Base-by-base conservation (phyloP, 1,284 basidiomycete genomes). In the Ganoderma resinaceum region DNA sequence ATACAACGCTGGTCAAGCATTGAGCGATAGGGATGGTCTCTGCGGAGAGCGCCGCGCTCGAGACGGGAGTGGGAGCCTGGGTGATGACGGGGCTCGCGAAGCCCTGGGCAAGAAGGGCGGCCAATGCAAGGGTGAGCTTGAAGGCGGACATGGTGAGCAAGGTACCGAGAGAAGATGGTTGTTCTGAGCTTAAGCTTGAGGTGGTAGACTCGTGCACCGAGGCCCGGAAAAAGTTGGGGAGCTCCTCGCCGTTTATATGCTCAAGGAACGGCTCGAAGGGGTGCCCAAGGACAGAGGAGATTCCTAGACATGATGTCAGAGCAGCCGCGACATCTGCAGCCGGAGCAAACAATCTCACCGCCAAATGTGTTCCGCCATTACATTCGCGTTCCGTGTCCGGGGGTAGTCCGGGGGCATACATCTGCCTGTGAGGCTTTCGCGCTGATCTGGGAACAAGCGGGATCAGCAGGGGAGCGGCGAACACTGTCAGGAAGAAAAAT, bases 11-110 rank as follows among this genome's bases (percentile, higher is more conserved):
- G 14, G 59, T 11, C 8, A 69, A 49, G 33, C 71, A 72, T 61
- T 68, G 89, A n/a, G 88, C 90, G 0, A 91, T 86, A 69, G 91
- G 91, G 18, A 85, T 83, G 1, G 86, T 93, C 9, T 84, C 82
- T 59, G 80, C 82, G 23, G 81, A 89, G 40, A 87, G 91, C 14
- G 81, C 93, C 3, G 26, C 37, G 40, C 31, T 38, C 31, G 61
- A 62, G 5, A 20, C 61, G 8, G 60, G 23, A 26, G 49, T 62
- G 9, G 68, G 70, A 7, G 70, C 16, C 0, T 66, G 58, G n/a
- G 68, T 69, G 58, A 67, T 58, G 42, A 71, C 6, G 9, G 70
- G 68, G 46, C 57, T 66, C n/a, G 66, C 70, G 43, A 53, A 20
- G 40, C 58, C 67, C 42, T 37, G 57, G 3, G 37, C n/a, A 40